Evolutionary conservation across 495 filamentous ascomycete species (phyloP), one percentile per base, ranked within the genome.

Genomic region (Aspergillus conjunctus): DNA sequence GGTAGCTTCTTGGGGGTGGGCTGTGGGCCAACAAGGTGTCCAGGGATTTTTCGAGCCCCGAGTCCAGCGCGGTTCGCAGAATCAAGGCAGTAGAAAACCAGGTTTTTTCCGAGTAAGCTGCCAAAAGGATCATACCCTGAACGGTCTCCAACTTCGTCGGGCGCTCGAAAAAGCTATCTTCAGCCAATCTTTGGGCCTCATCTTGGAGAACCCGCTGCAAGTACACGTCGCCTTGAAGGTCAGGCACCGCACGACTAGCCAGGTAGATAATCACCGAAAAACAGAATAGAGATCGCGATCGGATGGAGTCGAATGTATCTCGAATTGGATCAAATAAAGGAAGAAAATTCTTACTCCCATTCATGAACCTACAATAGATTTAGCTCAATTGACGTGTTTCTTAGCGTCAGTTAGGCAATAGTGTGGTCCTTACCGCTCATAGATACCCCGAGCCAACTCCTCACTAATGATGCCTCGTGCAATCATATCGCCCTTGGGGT

Each of bases 71-170:
- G 1, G 76, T 78, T 18, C 76, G 71, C 21, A 78, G 60, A 51
- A 78, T 78, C 7, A 78, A 71, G 8, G 76, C 76, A 2, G 71
- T 78, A 4, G 76, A 78, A 54, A 78, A 78, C 76, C 76, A 78
- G 0, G 76, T 77, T 43, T 78, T 78, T 59, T 78, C 76, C 0
- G 76, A 78, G 22, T 78, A 78, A 8, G 76, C 76, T 9, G 76
- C 76, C 0, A 78, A 66, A 6, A 78, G 66, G 50, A 78, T 73
- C 76, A 78, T 78, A 11, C 74, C 76, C 32, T 78, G 76, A 0
- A 78, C 76, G 4, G 74, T 77, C 53, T 78, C 76, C 14, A 78
- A 66, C 43, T 77, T 78, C 0, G 76, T 78, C 1, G 76, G 76
- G 11, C 74, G 68, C 50, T 77, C 76, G 33, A 78, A 78, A 54